phyloP scores from a whole-genome alignment of 257 asterid genomes.

The Datura wrightii region DNA sequence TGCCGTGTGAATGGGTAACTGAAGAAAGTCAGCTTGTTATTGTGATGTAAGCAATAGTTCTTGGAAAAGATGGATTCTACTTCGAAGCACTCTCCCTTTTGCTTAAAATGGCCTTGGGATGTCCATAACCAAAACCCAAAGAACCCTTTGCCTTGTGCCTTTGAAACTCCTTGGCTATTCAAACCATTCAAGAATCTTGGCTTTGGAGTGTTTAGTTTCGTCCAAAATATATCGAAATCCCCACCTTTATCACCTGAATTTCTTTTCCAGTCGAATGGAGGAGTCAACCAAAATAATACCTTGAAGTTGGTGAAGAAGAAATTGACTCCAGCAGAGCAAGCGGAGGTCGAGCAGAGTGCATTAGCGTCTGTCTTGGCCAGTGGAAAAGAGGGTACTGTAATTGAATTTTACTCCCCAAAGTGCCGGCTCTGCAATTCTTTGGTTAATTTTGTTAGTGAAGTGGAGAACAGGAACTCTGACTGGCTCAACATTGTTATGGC shows the following conservation, averaged over 20 bases:
- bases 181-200: conserved; percentile 59
- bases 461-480: conserved; percentile 65
- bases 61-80: conserved; percentile 46
- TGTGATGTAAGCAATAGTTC: not conserved
- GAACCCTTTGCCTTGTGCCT: conserved; percentile 51
- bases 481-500: conserved; percentile 85
- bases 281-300: conserved; percentile 20
- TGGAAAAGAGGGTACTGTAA: conserved; percentile 70
- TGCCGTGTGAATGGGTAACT: not conserved
- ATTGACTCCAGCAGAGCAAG: conserved; percentile 61
- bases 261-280: conserved; percentile 26
- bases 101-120: conserved; percentile 86
- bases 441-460: conserved; percentile 64
- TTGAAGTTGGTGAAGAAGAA: conserved; percentile 31
- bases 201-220: conserved; percentile 48
- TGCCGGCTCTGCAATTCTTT: conserved; percentile 82
- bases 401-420: conserved; percentile 86
- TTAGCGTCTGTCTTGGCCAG: conserved; percentile 72
- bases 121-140: conserved; percentile 35
- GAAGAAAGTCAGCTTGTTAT: conserved; percentile 7
- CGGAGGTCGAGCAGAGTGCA: conserved; percentile 80
- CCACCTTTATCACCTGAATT: conserved; percentile 30
- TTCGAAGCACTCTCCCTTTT: conserved; percentile 55
- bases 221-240: conserved; percentile 44
- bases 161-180: conserved; percentile 76